A percentile compares a stretch with the other conserved stretches of the same genome.
These are phyloP conservation scores for Dictyostelium intermedium DNA, from an alignment of 78 protist species.

Conservation along the genomic window DNA sequence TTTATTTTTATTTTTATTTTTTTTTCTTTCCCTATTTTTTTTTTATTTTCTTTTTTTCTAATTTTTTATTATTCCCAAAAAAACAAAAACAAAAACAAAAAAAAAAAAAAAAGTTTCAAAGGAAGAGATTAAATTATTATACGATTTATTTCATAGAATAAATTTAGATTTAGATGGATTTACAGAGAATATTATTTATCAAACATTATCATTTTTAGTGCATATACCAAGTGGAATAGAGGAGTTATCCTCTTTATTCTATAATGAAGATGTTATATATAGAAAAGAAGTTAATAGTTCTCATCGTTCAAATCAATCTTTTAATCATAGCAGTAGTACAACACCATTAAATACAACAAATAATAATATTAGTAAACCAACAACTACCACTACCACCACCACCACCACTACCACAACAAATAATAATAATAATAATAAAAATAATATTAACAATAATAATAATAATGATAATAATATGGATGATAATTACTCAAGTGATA, in stretches of 20 bases:
- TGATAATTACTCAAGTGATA: background rate
- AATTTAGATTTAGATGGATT: conserved; percentile 27
- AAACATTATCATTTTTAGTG: conserved; percentile 36
- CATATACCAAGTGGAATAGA: conserved; percentile 46
- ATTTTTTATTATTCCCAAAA: background rate
- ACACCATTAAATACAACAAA: background rate
- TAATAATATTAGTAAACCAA: background rate
- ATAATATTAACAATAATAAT: background rate
- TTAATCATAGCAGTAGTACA: background rate
- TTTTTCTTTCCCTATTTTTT: too few relatives aligned
- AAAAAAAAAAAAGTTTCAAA: conserved; percentile 33
- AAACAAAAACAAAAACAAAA: background rate
- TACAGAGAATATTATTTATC: conserved; percentile 45
- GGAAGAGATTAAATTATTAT: conserved; percentile 46
- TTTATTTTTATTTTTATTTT: too few relatives aligned
- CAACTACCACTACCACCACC: background rate
- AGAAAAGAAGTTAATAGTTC: background rate
- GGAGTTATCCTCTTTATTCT: background rate
- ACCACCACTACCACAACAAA: background rate
- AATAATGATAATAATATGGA: background rate
- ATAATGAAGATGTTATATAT: background rate
- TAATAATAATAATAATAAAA: background rate
- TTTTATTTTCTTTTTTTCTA: background rate
- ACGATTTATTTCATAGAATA: conserved; percentile 40
- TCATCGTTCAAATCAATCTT: background rate